phyloP scores from a whole-genome alignment of 2,329 filamentous ascomycete genomes.

The Pseudopyrenochaeta lycopersici region DNA sequence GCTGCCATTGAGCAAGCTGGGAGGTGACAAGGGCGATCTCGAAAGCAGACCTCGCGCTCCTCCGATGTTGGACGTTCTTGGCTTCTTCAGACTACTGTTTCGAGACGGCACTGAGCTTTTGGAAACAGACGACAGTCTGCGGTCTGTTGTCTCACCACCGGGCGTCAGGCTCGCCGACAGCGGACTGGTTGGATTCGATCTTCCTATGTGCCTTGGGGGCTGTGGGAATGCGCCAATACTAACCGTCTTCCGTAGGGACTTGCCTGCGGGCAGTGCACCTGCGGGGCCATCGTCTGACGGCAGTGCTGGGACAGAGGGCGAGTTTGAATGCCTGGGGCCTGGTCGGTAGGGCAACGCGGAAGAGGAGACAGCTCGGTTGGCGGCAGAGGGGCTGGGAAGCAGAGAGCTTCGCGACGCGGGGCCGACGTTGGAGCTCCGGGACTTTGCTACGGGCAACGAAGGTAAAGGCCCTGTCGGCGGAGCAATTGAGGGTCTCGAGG shows the following conservation, averaged over 20 bases:
- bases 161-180: conserved; percentile 59
- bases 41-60: conserved; percentile 40
- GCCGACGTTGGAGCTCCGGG: conserved; percentile 64
- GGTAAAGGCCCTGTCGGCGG: conserved; percentile 78
- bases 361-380: conserved; percentile 43
- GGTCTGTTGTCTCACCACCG: conserved; percentile 42
- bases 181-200: conserved; percentile 61
- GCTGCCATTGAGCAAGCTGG: conserved; percentile 81
- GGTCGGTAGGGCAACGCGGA: conserved; percentile 43
- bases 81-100: conserved; percentile 52
- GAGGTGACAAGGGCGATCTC: conserved; percentile 60
- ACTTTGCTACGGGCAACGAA: conserved; percentile 76
- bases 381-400: conserved; percentile 34
- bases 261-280: conserved; percentile 57
- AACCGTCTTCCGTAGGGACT: conserved; percentile 82
- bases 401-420: conserved; percentile 40
- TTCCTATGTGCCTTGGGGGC: conserved; percentile 74
- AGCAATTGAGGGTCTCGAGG: conserved; percentile 67
- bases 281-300: conserved; percentile 52
- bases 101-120: conserved; percentile 40
- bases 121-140: conserved; percentile 39
- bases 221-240: conserved; percentile 96
- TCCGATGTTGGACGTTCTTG: conserved; percentile 56
- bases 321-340: conserved; percentile 35
- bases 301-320: conserved; percentile 59